A percentile compares a stretch with the other conserved stretches of the same genome.
phyloP scores from a whole-genome alignment of 1,139 yeast species.

The Protomyces gravidus region DNA sequence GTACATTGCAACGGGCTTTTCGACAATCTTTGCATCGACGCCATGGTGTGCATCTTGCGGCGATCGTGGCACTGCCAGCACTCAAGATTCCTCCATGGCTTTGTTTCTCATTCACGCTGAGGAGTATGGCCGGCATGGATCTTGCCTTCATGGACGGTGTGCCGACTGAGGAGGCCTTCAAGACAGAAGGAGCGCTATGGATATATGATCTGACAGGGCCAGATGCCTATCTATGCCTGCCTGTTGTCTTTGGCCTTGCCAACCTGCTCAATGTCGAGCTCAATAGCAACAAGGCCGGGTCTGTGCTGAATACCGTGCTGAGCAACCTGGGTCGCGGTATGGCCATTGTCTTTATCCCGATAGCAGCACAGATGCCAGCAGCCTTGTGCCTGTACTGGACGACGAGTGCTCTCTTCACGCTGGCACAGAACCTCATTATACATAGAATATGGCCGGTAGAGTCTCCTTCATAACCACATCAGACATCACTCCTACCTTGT shows the following conservation, averaged over 20 bases:
- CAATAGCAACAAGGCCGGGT: neutral
- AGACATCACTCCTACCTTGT: too few species aligned
- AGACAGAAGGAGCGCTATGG: constrained; percentile 8
- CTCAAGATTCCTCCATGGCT: constrained; percentile 19
- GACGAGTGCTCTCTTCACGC: constrained; percentile 8
- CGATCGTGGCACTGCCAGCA: constrained; percentile 16
- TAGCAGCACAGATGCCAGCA: constrained; percentile 26
- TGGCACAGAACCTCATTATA: constrained; percentile 5
- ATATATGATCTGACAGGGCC: constrained; percentile 12
- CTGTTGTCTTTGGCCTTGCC: constrained; percentile 7
- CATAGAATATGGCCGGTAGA: neutral
- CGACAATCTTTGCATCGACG: neutral
- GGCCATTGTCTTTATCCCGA: constrained; percentile 10
- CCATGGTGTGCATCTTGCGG: constrained; percentile 3
- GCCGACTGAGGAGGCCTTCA: neutral
- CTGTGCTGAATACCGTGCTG: constrained; percentile 1
- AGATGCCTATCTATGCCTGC: constrained; percentile 1
- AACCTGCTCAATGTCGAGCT: constrained; percentile 21
- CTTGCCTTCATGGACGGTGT: constrained; percentile 5
- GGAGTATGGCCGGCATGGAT: constrained; percentile 13
- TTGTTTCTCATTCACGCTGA: constrained; percentile 10
- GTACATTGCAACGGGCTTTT: neutral
- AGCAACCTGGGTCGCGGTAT: constrained; percentile 2
- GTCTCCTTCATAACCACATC: too few species aligned
- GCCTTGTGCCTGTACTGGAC: constrained; percentile 25